Percentiles rank a stretch among this genome's conserved stretches.
Evolutionary conservation across 495 filamentous ascomycete species (phyloP).

Genomic region (Penicillium roqueforti): DNA sequence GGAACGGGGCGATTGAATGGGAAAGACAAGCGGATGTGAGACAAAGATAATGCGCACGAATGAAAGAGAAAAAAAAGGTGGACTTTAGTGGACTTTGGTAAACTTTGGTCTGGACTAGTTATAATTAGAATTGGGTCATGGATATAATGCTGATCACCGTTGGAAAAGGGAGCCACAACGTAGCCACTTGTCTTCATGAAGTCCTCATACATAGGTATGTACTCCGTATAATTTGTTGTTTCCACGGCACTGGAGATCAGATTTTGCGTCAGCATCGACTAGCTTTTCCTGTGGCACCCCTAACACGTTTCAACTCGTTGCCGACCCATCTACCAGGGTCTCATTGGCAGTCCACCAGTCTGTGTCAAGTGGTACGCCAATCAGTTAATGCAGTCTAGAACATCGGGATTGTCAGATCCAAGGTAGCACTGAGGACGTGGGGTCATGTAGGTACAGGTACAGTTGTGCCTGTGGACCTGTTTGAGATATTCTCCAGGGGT

Average conservation of each 20-base stretch:
- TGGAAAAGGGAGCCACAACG: not conserved
- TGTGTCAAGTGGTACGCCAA: not conserved
- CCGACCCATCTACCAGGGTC: not conserved
- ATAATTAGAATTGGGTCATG: constrained; percentile 5
- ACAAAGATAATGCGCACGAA: not conserved
- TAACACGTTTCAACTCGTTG: not conserved
- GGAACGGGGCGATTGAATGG: not conserved
- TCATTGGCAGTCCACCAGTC: not conserved
- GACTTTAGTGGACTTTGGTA: no score
- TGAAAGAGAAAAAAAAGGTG: constrained; percentile 4
- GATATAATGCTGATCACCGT: constrained; percentile 1
- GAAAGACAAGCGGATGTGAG: constrained; percentile 1
- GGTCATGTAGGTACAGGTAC: not conserved
- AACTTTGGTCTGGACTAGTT: not conserved
- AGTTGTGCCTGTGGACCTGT: no score
- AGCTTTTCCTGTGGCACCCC: not conserved
- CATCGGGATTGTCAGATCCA: not conserved
- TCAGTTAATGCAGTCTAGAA: not conserved
- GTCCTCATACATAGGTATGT: not conserved
- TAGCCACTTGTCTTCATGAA: constrained; percentile 1
- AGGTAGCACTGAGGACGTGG: not conserved
- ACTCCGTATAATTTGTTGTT: not conserved
- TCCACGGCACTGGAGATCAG: not conserved
- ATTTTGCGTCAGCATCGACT: not conserved
- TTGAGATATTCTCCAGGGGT: no score